phyloP scores from a whole-genome alignment of 2,329 filamentous ascomycete genomes.

The Pleurostoma richardsiae region DNA sequence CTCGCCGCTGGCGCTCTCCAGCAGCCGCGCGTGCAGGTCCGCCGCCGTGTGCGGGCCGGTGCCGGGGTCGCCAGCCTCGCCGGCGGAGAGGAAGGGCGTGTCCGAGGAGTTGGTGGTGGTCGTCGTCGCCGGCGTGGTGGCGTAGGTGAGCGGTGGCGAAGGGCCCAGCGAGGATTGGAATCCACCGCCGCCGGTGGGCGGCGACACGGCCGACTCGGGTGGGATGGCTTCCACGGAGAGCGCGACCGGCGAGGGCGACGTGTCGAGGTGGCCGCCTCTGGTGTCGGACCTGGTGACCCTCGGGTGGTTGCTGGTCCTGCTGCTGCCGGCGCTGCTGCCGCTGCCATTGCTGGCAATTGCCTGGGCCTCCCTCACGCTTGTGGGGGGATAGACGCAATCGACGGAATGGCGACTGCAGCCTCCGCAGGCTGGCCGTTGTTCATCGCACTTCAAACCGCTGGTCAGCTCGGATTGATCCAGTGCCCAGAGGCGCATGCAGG shows the following conservation, averaged over 20 bases:
- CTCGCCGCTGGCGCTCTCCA: conserved; percentile 8
- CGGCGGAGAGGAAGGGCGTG: neutral
- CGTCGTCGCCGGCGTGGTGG: neutral
- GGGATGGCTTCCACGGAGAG: conserved; percentile 1
- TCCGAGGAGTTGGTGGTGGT: neutral
- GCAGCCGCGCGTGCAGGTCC: neutral
- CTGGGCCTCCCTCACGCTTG: neutral
- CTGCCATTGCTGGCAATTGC: neutral
- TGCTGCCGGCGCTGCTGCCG: neutral
- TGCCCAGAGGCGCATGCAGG: neutral
- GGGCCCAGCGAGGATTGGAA: neutral
- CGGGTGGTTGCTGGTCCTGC: neutral
- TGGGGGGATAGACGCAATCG: conserved; percentile 13
- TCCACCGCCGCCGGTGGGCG: neutral
- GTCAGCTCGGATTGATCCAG: neutral
- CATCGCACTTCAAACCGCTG: conserved; percentile 14
- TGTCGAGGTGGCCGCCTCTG: conserved; percentile 14
- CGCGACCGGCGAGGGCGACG: conserved; percentile 9
- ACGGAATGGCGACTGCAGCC: conserved; percentile 16
- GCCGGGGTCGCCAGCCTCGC: neutral
- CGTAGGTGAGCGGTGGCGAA: neutral
- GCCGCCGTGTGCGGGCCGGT: conserved; percentile 1
- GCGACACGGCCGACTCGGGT: neutral
- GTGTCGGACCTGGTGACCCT: conserved; percentile 8
- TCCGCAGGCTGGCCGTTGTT: conserved; percentile 14